Percentiles rank a stretch among this genome's conserved stretches.
phyloP scores from a whole-genome alignment of 1,139 yeast genomes.

The Sugiyamaella novakii region DNA sequence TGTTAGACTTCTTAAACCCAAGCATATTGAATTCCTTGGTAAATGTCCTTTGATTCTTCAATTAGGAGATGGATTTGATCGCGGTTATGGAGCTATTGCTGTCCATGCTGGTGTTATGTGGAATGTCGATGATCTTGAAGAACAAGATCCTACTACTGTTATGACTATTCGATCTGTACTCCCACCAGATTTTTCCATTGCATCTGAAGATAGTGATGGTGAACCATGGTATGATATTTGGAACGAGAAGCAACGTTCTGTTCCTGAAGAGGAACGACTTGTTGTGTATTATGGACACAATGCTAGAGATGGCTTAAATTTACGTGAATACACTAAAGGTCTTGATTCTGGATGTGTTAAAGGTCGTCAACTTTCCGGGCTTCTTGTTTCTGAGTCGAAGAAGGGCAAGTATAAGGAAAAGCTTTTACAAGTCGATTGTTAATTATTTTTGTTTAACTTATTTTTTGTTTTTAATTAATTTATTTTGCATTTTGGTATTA shows the following conservation, averaged over 20 bases:
- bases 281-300: slow-evolving; percentile 90
- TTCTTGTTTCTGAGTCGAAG: slow-evolving; percentile 47
- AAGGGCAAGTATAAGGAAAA: slow-evolving; percentile 39
- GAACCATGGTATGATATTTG: slow-evolving; percentile 65
- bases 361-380: slow-evolving; percentile 71
- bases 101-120: slow-evolving; percentile 79
- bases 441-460: slow-evolving; percentile 4
- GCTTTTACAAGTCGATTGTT: slow-evolving; percentile 40
- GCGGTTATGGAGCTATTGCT: slow-evolving; percentile 56
- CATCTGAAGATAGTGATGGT: slow-evolving; percentile 56
- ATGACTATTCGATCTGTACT: slow-evolving; percentile 62
- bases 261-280: slow-evolving; percentile 42
- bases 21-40: slow-evolving; percentile 60
- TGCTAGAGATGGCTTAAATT: slow-evolving; percentile 72
- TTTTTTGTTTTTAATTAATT: slow-evolving; percentile 9
- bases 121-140: slow-evolving; percentile 53
- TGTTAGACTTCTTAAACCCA: slow-evolving; percentile 60
- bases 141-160: slow-evolving; percentile 64
- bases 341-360: slow-evolving; percentile 80
- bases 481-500: slow-evolving; percentile 1
- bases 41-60: slow-evolving; percentile 64
- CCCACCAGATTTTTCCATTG: slow-evolving; percentile 57
- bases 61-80: slow-evolving; percentile 58
- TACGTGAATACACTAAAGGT: slow-evolving; percentile 70
- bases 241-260: slow-evolving; percentile 53